Evolutionary conservation across 768 basidiomycete genomes (phyloP), one percentile per base, ranked within the genome.

Genomic region (Gymnopilus junonius): DNA sequence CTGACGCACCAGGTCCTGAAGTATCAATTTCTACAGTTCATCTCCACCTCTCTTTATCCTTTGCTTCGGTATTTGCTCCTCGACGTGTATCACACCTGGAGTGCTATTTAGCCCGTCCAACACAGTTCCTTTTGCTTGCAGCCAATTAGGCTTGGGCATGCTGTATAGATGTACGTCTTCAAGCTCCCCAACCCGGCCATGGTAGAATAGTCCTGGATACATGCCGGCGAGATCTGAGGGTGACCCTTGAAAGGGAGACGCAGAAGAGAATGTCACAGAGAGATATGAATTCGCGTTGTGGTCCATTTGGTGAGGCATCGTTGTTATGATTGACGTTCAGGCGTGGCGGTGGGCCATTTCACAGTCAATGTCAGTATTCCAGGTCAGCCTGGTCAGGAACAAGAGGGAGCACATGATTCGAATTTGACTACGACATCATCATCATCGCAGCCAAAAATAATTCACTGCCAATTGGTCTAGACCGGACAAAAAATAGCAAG

Each of bases 171-270:
- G 76, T 8, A 75, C 73, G 32, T 77, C 74, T 55, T 61, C 27
- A 56, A 77, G 65, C 65, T 70, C 70, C 21, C 76, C 76, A 35
- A 75, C 76, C 55, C 71, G 74, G 25, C 76, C 76, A n/a, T 72
- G 68, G 55, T 75, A 71, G 35, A 65, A 58, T 12, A 77, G 55
- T 12, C 71, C 66, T 8, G 74, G 74, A 50, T 75, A 70, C 27
- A 70, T 67, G 20, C 53, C 45, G 15, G 66, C 64, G 2, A 77
- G 67, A 27, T 70, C 60, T 1, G 65, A 68, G 2, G 75, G 75
- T 27, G 61, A 65, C 55, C 56, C 50, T 25, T 58, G 50, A 55
- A 62, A 63, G 27, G 61, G 50, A 3, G 62, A 76, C 15, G 54
- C 32, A 61, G 66, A 25, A 66, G 71, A 69, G 27, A 76, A 68